Base-by-base conservation (phyloP, 2,329 filamentous ascomycete species). In the Claviceps sp. region DNA sequence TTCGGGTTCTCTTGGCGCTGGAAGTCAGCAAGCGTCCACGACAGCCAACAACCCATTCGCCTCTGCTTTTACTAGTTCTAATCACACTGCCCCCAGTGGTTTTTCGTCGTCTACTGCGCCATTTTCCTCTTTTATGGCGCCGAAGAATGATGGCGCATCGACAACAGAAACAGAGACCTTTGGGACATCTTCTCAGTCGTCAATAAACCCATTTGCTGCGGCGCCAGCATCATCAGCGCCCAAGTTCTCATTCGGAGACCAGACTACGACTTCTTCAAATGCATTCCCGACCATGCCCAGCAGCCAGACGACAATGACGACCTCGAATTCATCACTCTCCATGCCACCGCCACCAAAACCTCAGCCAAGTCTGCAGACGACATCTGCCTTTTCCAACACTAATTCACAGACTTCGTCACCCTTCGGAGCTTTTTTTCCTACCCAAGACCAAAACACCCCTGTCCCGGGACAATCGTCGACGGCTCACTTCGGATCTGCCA, bases 191-290 rank as follows among this genome's bases (percentile, higher is more conserved):
- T n/a, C 40, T 6, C 46, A 26, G 38, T 20, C 38, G 3, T 8
- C 40, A 30, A 7, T 55, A 43, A 62, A 55, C 40, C 56, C 61
- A 13, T 64, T 66, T 18, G 45, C 59, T n/a, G 47, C 55, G 30
- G 43, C 40, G 1, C 41, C 55, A 18, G 41, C 54, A 14, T 49
- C 57, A 26, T 50, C 52, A 38, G 22, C 40, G 51, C 61, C 58
- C 14, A 60, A 57, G 42, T 51, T 45, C 22, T 18, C 47, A 22
- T 41, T 59, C 51, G 34, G 48, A 43, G 47, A 52, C 34, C 41
- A 43, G 43, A 49, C 53, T 18, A 20, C 54, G 20, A 38, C 51
- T 22, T 42, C 40, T 5, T 13, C 48, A 18, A 43, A 24, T 14
- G 34, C 41, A n/a, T 22, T 22, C 16, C 3, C 11, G 16, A 16